Base-by-base conservation (phyloP, 179 eudicot genomes). In the Patellifolia procumbens region DNA sequence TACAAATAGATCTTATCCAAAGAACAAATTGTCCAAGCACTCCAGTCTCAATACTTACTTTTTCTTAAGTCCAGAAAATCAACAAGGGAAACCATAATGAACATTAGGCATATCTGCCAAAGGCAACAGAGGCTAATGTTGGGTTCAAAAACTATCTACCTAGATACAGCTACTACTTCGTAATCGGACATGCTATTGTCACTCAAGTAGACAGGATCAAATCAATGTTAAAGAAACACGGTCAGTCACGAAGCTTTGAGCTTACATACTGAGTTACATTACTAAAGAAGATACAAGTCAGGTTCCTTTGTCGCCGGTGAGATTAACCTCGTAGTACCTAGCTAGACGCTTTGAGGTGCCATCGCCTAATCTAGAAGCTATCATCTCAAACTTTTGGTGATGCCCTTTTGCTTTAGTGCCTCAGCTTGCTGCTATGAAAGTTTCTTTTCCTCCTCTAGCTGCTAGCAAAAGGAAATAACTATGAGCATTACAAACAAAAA, bases 361-460 rank as follows among this genome's bases (percentile, higher is more conserved):
- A 74, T 89, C 88, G 16, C 1, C 15, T 20, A 77, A 39, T 22
- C 77, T 68, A 15, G 76, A 45, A 28, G 87, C 88, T 15, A 92
- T 70, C 79, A 82, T 76, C 20, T 87, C 88, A 61, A 19, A 90
- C 83, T 92, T 92, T 76, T 80, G 86, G 69, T 84, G 75, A n/a
- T 84, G 81, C 26, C 85, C 80, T 74, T 85, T 85, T n/a, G n/a
- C n/a, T n/a, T n/a, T 58, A 92, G 73, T 10, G 83, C 37, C 46
- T 86, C 90, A 2, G 35, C 67, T 79, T 90, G 95, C 45, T 85
- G 81, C 56, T 86, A 84, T 9, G 90, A 85, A 29, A 92, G 90
- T 37, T 90, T 83, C 84, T 86, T 85, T 75, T 92, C 97, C 76
- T 87, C 88, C 58, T 68, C 88, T 39, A 74, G 75, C 78, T 84